Evolutionary conservation across 1,284 basidiomycete genomes (phyloP).

Genomic region (Malassezia caprae): DNA sequence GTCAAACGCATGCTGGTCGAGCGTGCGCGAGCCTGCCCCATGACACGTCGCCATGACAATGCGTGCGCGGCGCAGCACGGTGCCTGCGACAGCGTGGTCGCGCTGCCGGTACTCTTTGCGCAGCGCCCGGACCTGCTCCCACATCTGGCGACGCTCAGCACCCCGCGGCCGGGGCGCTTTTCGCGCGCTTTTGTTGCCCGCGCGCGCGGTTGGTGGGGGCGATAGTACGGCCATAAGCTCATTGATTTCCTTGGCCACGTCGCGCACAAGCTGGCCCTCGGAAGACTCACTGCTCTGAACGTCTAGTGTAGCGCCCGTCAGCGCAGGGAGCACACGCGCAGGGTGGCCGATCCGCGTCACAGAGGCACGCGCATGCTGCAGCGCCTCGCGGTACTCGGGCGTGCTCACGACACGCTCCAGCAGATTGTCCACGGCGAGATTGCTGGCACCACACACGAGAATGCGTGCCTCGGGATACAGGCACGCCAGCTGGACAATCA

Average conservation of each 20-base stretch:
- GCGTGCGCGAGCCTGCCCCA: conserved; percentile 50
- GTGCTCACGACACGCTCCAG: conserved; percentile 34
- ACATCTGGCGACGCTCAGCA: conserved; percentile 70
- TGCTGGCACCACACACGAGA: conserved; percentile 80
- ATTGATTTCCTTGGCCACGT: conserved; percentile 33
- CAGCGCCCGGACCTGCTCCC: conserved; percentile 79
- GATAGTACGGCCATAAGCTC: conserved; percentile 12
- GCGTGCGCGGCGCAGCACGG: conserved; percentile 68
- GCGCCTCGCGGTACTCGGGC: conserved; percentile 22
- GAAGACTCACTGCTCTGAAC: conserved; percentile 57
- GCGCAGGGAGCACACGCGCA: conserved; percentile 71
- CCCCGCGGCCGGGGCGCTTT: conserved; percentile 52
- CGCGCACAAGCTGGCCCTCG: conserved; percentile 34
- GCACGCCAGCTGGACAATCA: conserved; percentile 40
- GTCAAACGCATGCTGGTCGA: conserved; percentile 57
- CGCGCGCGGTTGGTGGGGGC: conserved; percentile 19
- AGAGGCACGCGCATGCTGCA: conserved; percentile 21
- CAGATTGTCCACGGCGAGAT: conserved; percentile 63
- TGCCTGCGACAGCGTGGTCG: conserved; percentile 68
- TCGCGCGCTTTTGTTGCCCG: conserved; percentile 37
- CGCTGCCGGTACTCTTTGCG: conserved; percentile 86
- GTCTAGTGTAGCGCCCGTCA: conserved; percentile 75
- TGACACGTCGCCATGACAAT: conserved; percentile 87
- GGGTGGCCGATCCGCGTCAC: conserved; percentile 55
- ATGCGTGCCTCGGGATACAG: conserved; percentile 48